Base-by-base conservation (phyloP, 257 asterid genomes). In the Scutellaria minor region DNA sequence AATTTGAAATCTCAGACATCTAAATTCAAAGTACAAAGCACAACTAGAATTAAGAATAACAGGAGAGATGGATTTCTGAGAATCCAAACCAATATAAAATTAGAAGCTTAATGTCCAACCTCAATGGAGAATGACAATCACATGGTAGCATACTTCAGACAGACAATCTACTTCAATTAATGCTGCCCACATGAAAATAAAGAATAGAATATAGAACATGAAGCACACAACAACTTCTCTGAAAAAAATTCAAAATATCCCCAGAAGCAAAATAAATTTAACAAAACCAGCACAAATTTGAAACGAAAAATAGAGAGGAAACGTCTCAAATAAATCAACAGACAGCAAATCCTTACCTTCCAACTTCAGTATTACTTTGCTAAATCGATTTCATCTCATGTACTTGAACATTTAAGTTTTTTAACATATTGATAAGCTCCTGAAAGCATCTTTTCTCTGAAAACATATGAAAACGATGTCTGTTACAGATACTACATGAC, bases 381-480 rank as follows among this genome's bases (percentile, higher is more conserved):
- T 83, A 96, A 95, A 24, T 87, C 60, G 96, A 83, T 86, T 87
- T 95, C 98, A 95, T 92, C 82, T 95, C 98, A 18, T 70, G 82
- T 45, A 87, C 84, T 88, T 95, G 99, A 57, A 78, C 80, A 80
- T 85, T 84, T 77, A 95, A 80, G 27, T 24, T 24, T 24, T 0
- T 24, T 24, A 24, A 24, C 79, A 85, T 66, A 57, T 81, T 80
- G 78, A 91, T 82, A 78, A 95, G 96, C 83, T 92, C 98, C 83
- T 85, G 85, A 64, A 92, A 87, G 88, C 76, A 87, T 77, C 80
- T 88, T 86, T 92, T 95, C 78, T 92, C 99, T 95, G 95, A 22
- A 72, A 84, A 55, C 22, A 65, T 63, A 72, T 47, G 78, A 71
- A 81, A 70, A 69, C 46, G 5, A 56, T 6, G 42, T 13, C 35